Conservation (phyloP, 441 rosid species). For the Geranium incanum region DNA sequence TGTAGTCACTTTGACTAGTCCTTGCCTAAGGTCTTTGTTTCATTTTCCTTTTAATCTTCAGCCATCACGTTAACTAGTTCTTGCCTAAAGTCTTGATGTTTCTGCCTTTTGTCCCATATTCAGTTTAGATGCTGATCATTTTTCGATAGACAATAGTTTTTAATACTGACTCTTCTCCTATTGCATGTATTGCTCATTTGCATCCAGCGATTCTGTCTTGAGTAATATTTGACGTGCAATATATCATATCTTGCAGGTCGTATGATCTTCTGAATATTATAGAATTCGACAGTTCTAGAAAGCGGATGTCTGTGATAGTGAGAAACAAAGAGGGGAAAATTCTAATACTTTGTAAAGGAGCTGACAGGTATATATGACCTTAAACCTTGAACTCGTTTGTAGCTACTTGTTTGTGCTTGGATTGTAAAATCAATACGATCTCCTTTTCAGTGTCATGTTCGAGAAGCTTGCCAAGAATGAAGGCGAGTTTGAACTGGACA, state of each 20-base stretch:
- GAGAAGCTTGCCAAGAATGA: slow-evolving; percentile 47
- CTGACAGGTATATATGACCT: slow-evolving; percentile 49
- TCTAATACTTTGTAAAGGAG: slow-evolving; percentile 52
- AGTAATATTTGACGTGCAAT: not conserved
- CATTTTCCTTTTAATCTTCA: not conserved
- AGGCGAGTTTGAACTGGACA: slow-evolving; percentile 37
- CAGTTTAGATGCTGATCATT: no score
- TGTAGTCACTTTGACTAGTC: not conserved
- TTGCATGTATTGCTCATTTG: not conserved
- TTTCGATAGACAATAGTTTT: not conserved
- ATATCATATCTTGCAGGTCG: slow-evolving; percentile 32
- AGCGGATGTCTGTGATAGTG: slow-evolving; percentile 61
- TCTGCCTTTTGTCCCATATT: not conserved
- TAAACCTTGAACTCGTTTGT: not conserved
- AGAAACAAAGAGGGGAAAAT: slow-evolving; percentile 43
- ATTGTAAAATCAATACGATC: slow-evolving; percentile 5
- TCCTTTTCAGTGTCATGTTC: slow-evolving; percentile 49
- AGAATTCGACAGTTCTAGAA: slow-evolving; percentile 53
- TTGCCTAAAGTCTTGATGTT: slow-evolving; percentile 1
- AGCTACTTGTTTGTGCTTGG: slow-evolving; percentile 10
- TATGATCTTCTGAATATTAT: slow-evolving; percentile 43
- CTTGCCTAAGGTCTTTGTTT: not conserved
- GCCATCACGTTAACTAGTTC: not conserved
- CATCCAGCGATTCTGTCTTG: not conserved
- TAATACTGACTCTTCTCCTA: not conserved